Evolutionary conservation across 495 filamentous ascomycete species (phyloP).

Genomic region (Lasiosphaeris hirsuta): DNA sequence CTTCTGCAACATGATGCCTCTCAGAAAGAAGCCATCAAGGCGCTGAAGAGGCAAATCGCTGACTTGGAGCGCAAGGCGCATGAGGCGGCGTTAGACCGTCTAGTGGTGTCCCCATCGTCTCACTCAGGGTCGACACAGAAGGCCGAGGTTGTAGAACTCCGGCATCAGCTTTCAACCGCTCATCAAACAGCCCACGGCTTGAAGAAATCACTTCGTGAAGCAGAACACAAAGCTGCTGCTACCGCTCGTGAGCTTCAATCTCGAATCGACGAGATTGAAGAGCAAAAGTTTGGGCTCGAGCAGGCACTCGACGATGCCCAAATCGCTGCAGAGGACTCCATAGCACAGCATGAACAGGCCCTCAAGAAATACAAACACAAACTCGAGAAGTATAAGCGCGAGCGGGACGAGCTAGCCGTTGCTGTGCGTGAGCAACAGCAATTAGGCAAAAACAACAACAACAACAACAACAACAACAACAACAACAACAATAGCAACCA

Average conservation of each 20-base stretch:
- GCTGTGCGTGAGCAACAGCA: slow-evolving; percentile 29
- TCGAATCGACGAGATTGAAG: slow-evolving; percentile 82
- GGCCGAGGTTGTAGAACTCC: slow-evolving; percentile 58
- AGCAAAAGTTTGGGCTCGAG: slow-evolving; percentile 83
- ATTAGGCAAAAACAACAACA: slow-evolving; percentile 19
- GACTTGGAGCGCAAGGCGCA: slow-evolving; percentile 47
- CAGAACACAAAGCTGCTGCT: slow-evolving; percentile 75
- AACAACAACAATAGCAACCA: slow-evolving; percentile 25
- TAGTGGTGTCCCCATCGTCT: slow-evolving; percentile 32
- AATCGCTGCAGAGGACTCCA: slow-evolving; percentile 75
- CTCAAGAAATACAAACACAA: slow-evolving; percentile 51
- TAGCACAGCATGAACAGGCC: slow-evolving; percentile 75
- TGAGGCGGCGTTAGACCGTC: slow-evolving; percentile 40
- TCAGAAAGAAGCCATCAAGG: slow-evolving; percentile 53
- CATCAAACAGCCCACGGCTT: slow-evolving; percentile 58
- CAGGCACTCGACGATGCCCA: slow-evolving; percentile 71
- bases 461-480: slow-evolving; percentile 24
- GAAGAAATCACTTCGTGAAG: slow-evolving; percentile 41
- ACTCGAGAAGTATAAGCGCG: slow-evolving; percentile 45
- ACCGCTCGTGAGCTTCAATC: slow-evolving; percentile 78
- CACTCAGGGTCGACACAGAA: slow-evolving; percentile 52
- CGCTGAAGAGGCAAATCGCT: slow-evolving; percentile 45
- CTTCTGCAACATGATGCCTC: slow-evolving; percentile 60
- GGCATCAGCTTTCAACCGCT: slow-evolving; percentile 60
- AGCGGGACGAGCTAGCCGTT: slow-evolving; percentile 30